These are phyloP conservation scores for Allium sativum DNA, from an alignment of 106 monocot genomes.

Conservation along the genomic window DNA sequence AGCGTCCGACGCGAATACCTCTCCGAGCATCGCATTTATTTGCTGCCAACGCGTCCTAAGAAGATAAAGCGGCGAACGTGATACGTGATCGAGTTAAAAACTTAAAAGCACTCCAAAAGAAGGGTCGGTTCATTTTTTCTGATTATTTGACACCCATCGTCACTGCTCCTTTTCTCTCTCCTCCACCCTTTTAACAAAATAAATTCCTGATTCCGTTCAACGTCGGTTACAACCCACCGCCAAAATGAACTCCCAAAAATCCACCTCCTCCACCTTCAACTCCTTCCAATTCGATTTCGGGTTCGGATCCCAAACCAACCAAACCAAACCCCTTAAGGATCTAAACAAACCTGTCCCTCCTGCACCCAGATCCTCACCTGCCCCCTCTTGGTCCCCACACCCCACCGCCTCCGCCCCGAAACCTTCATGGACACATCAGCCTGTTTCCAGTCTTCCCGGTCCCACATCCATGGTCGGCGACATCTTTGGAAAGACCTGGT, in stretches of 20 bases:
- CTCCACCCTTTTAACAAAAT: too few species aligned
- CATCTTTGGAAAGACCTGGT: slow-evolving; percentile 87
- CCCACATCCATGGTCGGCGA: slow-evolving; percentile 80
- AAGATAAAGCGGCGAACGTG: too few species aligned
- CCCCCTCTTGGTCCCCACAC: slow-evolving; percentile 16
- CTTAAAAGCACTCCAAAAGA: too few species aligned
- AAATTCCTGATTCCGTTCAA: too few species aligned
- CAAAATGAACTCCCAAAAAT: background rate
- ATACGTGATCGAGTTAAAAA: too few species aligned
- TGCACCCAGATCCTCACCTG: slow-evolving; percentile 3
- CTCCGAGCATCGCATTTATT: too few species aligned
- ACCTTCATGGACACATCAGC: slow-evolving; percentile 67
- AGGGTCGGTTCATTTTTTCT: too few species aligned
- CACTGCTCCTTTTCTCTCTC: too few species aligned
- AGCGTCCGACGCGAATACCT: too few species aligned
- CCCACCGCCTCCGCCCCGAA: slow-evolving; percentile 10
- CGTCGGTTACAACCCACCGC: too few species aligned
- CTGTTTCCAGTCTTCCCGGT: slow-evolving; percentile 16
- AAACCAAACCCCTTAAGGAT: slow-evolving; percentile 48
- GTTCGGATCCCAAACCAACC: slow-evolving; percentile 20
- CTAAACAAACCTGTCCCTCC: slow-evolving; percentile 23
- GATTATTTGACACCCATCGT: too few species aligned
- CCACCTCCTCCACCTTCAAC: slow-evolving; percentile 35
- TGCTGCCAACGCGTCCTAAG: too few species aligned
- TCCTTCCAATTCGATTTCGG: slow-evolving; percentile 95